Evolutionary conservation across 352 stramenopile genomes (phyloP).

Genomic region (Phytophthora tubulina): DNA sequence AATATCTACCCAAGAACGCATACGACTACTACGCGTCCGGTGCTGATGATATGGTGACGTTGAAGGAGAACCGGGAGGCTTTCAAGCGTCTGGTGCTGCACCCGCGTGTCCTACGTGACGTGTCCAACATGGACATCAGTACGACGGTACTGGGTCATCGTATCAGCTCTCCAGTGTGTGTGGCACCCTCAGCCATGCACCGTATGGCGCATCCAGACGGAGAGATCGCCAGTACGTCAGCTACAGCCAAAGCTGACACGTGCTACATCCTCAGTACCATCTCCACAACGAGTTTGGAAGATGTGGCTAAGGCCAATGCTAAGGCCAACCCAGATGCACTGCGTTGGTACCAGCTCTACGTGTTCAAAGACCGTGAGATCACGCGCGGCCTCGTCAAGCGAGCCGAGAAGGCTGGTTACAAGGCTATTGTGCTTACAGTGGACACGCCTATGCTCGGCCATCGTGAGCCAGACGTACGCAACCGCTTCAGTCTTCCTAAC

Average conservation of each 20-base stretch:
- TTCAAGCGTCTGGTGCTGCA: slow-evolving; percentile 95
- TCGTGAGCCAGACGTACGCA: slow-evolving; percentile 95
- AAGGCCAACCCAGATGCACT: slow-evolving; percentile 78
- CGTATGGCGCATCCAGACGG: slow-evolving; percentile 96
- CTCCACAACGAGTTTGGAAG: slow-evolving; percentile 51
- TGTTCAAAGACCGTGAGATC: slow-evolving; percentile 95
- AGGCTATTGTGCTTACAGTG: slow-evolving; percentile 96
- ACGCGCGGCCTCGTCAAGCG: slow-evolving; percentile 92
- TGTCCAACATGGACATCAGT: slow-evolving; percentile 92
- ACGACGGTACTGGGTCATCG: slow-evolving; percentile 93
- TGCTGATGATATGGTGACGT: slow-evolving; percentile 93
- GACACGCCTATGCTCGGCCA: slow-evolving; percentile 97
- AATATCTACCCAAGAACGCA: slow-evolving; percentile 92
- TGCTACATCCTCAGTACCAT: slow-evolving; percentile 95
- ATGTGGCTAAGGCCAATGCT: slow-evolving; percentile 66
- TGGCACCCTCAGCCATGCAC: slow-evolving; percentile 92
- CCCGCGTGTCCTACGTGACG: slow-evolving; percentile 94
- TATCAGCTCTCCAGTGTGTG: slow-evolving; percentile 94
- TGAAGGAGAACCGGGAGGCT: slow-evolving; percentile 85
- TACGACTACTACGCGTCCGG: slow-evolving; percentile 95
- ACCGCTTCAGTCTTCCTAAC: slow-evolving; percentile 89
- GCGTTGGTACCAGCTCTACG: slow-evolving; percentile 97
- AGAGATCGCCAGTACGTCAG: slow-evolving; percentile 88
- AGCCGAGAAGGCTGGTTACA: slow-evolving; percentile 94
- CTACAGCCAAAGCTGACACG: slow-evolving; percentile 85